Base-by-base conservation (phyloP, 352 stramenopile genomes). In the Pilasporangium apinafurcum region DNA sequence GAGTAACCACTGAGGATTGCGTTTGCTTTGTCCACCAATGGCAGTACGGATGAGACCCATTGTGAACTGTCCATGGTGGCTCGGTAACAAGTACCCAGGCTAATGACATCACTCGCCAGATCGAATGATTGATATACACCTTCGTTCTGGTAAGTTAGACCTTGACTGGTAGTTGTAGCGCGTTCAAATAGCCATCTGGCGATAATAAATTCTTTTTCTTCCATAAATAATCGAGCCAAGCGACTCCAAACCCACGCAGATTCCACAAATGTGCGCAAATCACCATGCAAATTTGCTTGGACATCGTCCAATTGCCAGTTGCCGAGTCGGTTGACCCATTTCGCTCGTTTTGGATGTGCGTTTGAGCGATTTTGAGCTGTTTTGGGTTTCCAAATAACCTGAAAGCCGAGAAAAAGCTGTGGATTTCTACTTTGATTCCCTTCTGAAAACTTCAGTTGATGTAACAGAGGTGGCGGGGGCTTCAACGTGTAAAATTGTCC, bases 231-330 rank as follows among this genome's bases (percentile, higher is more conserved):
- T 0, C 28, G 39, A 1, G 51, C 71, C 37, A 82, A 67, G 38
- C 52, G 60, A n/a, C 74, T 79, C 74, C 74, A 86, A 26, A 86
- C 52, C 74, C 74, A 86, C 14, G 51, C 51, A 6, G 33, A 63
- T 5, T 37, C 30, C 8, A 76, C 64, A 55, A 84, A 84, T 0
- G 48, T 47, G 40, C 62, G 58, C 5, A 86, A 49, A 36, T 86
- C 71, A 8, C 74, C 71, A 18, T 79, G 61, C 7, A 84, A 50
- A 35, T 80, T 42, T 4, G 29, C 26, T 21, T 55, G 54, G 16
- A 83, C 37, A 6, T 82, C 56, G 8, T 44, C 25, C 1, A 86
- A 16, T 26, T 71, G 46, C 70, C 68, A 86, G 17, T 74, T 77
- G 4, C 65, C 70, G 20, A 22, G 51, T 34, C 44, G 51, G 14